phyloP scores from a whole-genome alignment of 1,284 basidiomycete genomes.

The Bjerkandera adusta region DNA sequence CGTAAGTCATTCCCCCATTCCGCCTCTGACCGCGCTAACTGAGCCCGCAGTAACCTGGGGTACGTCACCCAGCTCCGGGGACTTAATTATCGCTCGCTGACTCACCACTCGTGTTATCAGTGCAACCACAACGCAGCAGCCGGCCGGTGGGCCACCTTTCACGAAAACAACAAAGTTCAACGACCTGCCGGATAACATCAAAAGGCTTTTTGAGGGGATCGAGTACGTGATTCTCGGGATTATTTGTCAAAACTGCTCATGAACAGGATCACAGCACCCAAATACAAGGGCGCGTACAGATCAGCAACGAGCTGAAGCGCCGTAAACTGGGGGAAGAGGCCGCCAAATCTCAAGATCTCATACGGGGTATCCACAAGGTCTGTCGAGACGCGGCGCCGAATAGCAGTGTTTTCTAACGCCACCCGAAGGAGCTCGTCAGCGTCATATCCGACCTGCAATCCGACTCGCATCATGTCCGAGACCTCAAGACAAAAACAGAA shows the following conservation, averaged over 20 bases:
- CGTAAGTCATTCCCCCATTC: conserved; percentile 22
- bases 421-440: conserved; percentile 55
- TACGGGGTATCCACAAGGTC: conserved; percentile 66
- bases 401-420: neutral
- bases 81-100: conserved; percentile 16
- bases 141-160: conserved; percentile 46
- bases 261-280: conserved; percentile 44
- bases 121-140: conserved; percentile 24
- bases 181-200: conserved; percentile 71
- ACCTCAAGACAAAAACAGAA: conserved; percentile 70
- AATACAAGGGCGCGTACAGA: conserved; percentile 75
- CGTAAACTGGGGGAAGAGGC: conserved; percentile 75
- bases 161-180: conserved; percentile 81
- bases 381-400: conserved; percentile 11
- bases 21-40: neutral
- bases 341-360: conserved; percentile 65
- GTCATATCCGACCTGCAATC: conserved; percentile 62
- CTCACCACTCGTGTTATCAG: no score
- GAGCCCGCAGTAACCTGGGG: conserved; percentile 2
- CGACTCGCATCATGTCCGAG: conserved; percentile 63
- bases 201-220: conserved; percentile 63
- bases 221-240: conserved; percentile 49
- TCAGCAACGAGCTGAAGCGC: conserved; percentile 74
- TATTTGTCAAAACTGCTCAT: neutral
- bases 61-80: conserved; percentile 1